These are phyloP conservation scores for Lecanosticta acicola DNA, from an alignment of 2,329 filamentous ascomycete genomes.

Conservation along the genomic window DNA sequence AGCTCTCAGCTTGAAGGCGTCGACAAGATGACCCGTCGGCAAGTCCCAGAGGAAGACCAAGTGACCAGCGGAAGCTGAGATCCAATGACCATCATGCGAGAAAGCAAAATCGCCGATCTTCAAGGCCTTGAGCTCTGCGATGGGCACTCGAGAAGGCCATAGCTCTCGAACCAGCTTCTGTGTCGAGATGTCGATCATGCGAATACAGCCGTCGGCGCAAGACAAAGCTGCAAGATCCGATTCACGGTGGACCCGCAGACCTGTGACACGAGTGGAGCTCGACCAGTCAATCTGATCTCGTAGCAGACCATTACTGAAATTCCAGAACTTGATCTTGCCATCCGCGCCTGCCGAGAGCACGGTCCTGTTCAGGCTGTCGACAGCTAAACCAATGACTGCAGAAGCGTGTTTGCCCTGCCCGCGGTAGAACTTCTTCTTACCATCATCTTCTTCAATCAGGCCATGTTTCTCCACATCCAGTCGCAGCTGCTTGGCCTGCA, in stretches of 20 bases:
- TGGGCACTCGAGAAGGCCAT: constrained; percentile 58
- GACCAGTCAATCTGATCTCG: constrained; percentile 79
- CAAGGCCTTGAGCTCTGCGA: constrained; percentile 19
- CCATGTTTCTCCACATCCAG: constrained; percentile 44
- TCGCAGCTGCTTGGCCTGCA: constrained; percentile 71
- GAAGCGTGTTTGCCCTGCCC: constrained; percentile 69
- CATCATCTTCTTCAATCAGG: constrained; percentile 36
- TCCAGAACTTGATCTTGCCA: constrained; percentile 96
- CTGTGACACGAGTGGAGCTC: constrained; percentile 67
- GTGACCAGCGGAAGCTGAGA: constrained; percentile 80
- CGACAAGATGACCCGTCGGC: constrained; percentile 89
- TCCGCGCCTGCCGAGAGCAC: constrained; percentile 84
- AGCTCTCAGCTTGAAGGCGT: constrained; percentile 74
- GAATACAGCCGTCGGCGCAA: constrained; percentile 82
- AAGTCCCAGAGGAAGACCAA: constrained; percentile 86
- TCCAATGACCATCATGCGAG: constrained; percentile 89
- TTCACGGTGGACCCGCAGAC: constrained; percentile 71
- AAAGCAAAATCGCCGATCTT: constrained; percentile 51
- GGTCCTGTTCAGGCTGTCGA: constrained; percentile 82
- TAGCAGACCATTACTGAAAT: constrained; percentile 77
- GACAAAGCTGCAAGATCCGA: constrained; percentile 83
- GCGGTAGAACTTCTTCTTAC: constrained; percentile 38
- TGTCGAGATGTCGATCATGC: constrained; percentile 85
- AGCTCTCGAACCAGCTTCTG: constrained; percentile 88
- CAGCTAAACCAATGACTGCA: constrained; percentile 75